phyloP scores from a whole-genome alignment of 208 protist genomes.

The Herpetomonas samuelpessoai region DNA sequence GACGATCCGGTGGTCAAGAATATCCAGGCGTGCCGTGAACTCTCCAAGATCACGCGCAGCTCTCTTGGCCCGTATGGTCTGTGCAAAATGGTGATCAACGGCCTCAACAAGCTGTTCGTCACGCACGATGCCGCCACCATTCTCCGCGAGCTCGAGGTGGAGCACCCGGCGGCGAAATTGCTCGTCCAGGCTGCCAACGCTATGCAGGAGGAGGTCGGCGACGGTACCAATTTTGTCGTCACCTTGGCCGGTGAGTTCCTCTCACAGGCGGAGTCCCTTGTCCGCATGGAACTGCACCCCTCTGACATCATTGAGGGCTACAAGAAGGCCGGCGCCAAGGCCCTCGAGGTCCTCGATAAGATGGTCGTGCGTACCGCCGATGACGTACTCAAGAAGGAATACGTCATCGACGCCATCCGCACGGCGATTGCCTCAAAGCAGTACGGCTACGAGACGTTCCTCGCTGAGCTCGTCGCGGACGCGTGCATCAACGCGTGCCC shows the following conservation, averaged over 20 bases:
- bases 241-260: slow-evolving; percentile 98
- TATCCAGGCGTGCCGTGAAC: slow-evolving; percentile 97
- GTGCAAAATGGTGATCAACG: slow-evolving; percentile 99
- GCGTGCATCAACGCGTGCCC: slow-evolving; percentile 97
- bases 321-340: slow-evolving; percentile 92
- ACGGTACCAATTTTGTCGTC: slow-evolving; percentile 99
- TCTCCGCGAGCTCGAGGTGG: slow-evolving; percentile 98
- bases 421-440: slow-evolving; percentile 95
- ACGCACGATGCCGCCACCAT: slow-evolving; percentile 99
- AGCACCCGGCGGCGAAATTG: slow-evolving; percentile 99
- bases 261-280: slow-evolving; percentile 94
- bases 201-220: slow-evolving; percentile 98
- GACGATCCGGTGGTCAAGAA: slow-evolving; percentile 98
- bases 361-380: slow-evolving; percentile 69
- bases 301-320: slow-evolving; percentile 99
- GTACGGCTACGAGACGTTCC: slow-evolving; percentile 95
- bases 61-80: slow-evolving; percentile 99
- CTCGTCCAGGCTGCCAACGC: slow-evolving; percentile 98
- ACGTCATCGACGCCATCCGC: slow-evolving; percentile 70
- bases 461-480: slow-evolving; percentile 94
- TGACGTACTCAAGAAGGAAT: slow-evolving; percentile 82
- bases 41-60: slow-evolving; percentile 96
- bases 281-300: slow-evolving; percentile 97
- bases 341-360: slow-evolving; percentile 88
- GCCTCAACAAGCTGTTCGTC: slow-evolving; percentile 99